phyloP scores from a whole-genome alignment of 345 rosid genomes.

The Rhizophora mangle region DNA sequence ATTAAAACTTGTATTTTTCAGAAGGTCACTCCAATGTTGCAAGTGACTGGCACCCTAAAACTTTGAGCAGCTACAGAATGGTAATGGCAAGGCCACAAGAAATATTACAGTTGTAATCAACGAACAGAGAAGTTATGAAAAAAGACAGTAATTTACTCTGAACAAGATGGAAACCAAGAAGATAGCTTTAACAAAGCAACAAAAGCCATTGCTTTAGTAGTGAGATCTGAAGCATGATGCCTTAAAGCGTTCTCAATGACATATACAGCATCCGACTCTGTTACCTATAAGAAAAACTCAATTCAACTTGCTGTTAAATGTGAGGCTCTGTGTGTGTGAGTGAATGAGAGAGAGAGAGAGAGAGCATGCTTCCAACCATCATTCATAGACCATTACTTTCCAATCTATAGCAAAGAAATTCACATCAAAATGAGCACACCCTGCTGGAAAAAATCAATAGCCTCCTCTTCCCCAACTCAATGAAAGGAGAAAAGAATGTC shows the following conservation, averaged over 20 bases:
- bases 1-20: background rate
- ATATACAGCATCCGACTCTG: constrained; percentile 90
- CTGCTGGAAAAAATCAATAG: too few relatives aligned
- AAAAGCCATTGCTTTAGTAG: constrained; percentile 90
- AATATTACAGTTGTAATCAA: background rate
- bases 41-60: background rate
- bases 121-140: constrained; percentile 5
- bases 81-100: background rate
- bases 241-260: constrained; percentile 66
- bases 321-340: background rate
- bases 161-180: constrained; percentile 92
- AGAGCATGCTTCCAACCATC: background rate
- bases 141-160: constrained; percentile 56
- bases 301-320: constrained; percentile 1
- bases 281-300: constrained; percentile 57
- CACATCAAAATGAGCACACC: too few relatives aligned
- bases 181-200: constrained; percentile 85
- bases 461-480: too few relatives aligned
- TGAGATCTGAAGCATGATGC: constrained; percentile 64
- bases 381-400: constrained; percentile 2
- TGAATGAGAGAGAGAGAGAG: background rate
- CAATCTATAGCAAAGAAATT: too few relatives aligned
- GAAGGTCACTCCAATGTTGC: background rate
- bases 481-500: too few relatives aligned
- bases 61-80: background rate